Evolutionary conservation across 306 rosid genomes (phyloP), one percentile per base, ranked within the genome.

Genomic region (Comarum palustre): DNA sequence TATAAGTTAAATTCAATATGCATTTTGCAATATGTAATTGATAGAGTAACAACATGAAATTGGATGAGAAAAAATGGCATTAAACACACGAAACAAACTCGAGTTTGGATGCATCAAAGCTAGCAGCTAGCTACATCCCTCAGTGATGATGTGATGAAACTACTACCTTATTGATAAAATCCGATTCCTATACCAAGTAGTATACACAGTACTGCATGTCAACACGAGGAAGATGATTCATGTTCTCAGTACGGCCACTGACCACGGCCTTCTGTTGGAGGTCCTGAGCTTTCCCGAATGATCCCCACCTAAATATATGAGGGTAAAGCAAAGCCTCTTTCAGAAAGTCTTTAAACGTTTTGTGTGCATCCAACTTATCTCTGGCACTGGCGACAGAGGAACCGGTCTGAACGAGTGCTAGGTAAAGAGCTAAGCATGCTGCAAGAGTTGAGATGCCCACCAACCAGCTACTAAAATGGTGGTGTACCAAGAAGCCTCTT

Each of bases 401-500:
- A 0, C 70, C 27, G 1, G 89, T 71, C 71, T 86, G 85, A 31
- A 86, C 17, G 25, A 75, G 2, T 20, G 85, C 60, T 51, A 86
- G 71, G 61, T 47, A 78, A 47, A 86, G 78, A 0, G 75, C 89
- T 45, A 83, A 52, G 58, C 75, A 0, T 5, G 84, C 89, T 51
- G 78, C 85, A 16, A 80, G 2, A 3, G 84, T 86, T 45, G 89
- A 80, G 25, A 82, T 20, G 1, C 83, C 87, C 68, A 82, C 85
- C 6, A 68, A 29, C 87, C 87, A 86, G 68, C 83, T 82, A 3
- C 74, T 80, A 4, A 83, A 81, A 47, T 86, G 77, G 43, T 83
- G 61, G 64, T 70, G 85, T 32, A 75, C 85, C 8, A 86, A 0
- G 2, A 46, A 24, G 17, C 77, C 76, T 73, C 89, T 83, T 8